Evolutionary conservation across 257 asterid species (phyloP).

Genomic region (Solanum acaule): DNA sequence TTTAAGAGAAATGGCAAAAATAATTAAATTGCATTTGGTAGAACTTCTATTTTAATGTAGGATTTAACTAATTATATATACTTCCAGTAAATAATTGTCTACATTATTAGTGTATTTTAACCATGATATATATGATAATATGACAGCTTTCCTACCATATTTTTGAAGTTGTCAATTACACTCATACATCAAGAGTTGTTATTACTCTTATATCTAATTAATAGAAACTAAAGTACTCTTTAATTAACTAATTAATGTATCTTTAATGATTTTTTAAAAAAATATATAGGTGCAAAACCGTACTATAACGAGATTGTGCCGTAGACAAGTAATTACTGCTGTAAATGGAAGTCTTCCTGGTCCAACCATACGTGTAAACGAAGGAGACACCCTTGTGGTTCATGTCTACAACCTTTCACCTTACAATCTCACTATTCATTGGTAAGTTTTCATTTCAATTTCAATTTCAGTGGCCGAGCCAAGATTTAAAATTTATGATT

Average conservation of each 20-base stretch:
- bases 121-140: neutral
- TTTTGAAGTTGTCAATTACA: neutral
- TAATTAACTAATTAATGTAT: neutral
- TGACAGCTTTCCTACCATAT: neutral
- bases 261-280: neutral
- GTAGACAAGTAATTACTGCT: conserved; percentile 5
- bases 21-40: neutral
- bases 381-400: conserved; percentile 7
- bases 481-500: neutral
- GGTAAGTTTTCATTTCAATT: neutral
- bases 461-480: neutral
- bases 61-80: neutral
- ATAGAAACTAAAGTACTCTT: neutral
- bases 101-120: neutral
- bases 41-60: neutral
- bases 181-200: neutral
- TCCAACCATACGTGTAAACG: conserved; percentile 1
- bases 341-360: conserved; percentile 16
- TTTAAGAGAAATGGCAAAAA: neutral
- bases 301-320: conserved; percentile 1
- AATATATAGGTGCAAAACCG: conserved; percentile 1
- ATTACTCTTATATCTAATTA: neutral
- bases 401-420: conserved; percentile 9
- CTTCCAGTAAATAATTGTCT: neutral
- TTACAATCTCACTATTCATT: conserved; percentile 8